Conservation (phyloP, 306 rosid species). For the Vigna angularis region DNA sequence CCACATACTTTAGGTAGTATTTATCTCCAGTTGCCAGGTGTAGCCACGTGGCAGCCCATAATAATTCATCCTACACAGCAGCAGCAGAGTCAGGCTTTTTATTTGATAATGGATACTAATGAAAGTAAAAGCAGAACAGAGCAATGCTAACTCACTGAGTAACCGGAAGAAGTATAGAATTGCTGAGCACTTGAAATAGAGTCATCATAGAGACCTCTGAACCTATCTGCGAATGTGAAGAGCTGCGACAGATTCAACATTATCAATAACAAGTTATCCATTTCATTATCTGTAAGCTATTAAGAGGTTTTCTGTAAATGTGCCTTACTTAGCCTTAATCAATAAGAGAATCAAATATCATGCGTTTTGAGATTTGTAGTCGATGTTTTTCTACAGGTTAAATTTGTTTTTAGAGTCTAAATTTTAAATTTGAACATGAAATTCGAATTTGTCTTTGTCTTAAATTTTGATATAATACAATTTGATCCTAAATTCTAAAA, state of each 20-base stretch:
- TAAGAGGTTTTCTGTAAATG: neutral
- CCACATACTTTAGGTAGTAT: constrained; percentile 78
- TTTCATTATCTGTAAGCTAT: neutral
- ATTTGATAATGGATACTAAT: neutral
- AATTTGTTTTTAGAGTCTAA: too few species aligned
- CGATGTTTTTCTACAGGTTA: neutral
- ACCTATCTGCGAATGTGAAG: constrained; percentile 83
- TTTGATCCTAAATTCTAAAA: too few species aligned
- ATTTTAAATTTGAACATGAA: too few species aligned
- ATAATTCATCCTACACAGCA: constrained; percentile 70
- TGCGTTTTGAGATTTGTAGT: neutral
- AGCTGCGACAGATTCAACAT: constrained; percentile 56
- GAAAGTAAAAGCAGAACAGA: neutral
- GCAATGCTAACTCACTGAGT: constrained; percentile 56
- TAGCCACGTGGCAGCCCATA: constrained; percentile 96
- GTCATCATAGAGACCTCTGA: constrained; percentile 75
- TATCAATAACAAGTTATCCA: constrained; percentile 2
- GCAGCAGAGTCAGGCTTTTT: neutral
- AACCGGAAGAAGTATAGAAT: constrained; percentile 82
- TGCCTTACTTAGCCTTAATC: neutral
- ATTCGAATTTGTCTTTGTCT: too few species aligned
- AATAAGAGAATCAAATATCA: neutral
- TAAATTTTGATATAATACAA: too few species aligned
- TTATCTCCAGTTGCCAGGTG: constrained; percentile 72
- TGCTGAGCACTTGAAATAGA: constrained; percentile 60